A percentile compares a stretch with the other conserved stretches of the same genome.
These are phyloP conservation scores for Wickerhamomyces sp. DNA, from an alignment of 1,139 yeast species.

Conservation along the genomic window DNA sequence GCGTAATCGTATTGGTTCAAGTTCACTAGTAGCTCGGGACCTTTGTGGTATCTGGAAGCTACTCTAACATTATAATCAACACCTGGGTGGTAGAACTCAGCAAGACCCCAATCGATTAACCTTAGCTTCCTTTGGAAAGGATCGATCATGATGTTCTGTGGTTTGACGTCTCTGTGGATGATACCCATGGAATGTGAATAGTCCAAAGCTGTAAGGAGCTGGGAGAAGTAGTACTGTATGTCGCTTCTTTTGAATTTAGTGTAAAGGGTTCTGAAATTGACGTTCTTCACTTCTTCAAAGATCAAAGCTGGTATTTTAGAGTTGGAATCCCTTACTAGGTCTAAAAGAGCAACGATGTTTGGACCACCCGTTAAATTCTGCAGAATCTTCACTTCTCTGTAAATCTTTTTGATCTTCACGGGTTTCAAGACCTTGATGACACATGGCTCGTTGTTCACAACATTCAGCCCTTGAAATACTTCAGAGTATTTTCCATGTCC, in stretches of 20 bases:
- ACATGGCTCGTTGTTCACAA: slow-evolving; percentile 47
- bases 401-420: slow-evolving; percentile 92
- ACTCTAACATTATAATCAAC: slow-evolving; percentile 95
- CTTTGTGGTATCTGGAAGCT: slow-evolving; percentile 96
- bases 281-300: slow-evolving; percentile 85
- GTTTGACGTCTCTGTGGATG: slow-evolving; percentile 98
- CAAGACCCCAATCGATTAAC: slow-evolving; percentile 97
- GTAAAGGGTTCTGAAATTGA: slow-evolving; percentile 85
- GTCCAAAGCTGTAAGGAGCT: slow-evolving; percentile 84
- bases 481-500: slow-evolving; percentile 98
- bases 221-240: slow-evolving; percentile 83
- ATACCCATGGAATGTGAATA: slow-evolving; percentile 97
- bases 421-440: slow-evolving; percentile 96
- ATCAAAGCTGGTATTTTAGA: slow-evolving; percentile 91
- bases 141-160: slow-evolving; percentile 98
- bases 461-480: slow-evolving; percentile 79
- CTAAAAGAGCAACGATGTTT: slow-evolving; percentile 74
- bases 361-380: slow-evolving; percentile 87
- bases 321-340: slow-evolving; percentile 84
- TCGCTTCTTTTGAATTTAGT: slow-evolving; percentile 85
- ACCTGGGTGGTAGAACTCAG: slow-evolving; percentile 94
- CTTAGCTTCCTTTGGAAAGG: slow-evolving; percentile 68
- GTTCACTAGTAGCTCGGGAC: slow-evolving; percentile 95
- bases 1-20: slow-evolving; percentile 92
- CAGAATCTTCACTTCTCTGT: slow-evolving; percentile 88